These are phyloP conservation scores for Grigorovia transvaalensis DNA, from an alignment of 805 yeast species.

Conservation along the genomic window DNA sequence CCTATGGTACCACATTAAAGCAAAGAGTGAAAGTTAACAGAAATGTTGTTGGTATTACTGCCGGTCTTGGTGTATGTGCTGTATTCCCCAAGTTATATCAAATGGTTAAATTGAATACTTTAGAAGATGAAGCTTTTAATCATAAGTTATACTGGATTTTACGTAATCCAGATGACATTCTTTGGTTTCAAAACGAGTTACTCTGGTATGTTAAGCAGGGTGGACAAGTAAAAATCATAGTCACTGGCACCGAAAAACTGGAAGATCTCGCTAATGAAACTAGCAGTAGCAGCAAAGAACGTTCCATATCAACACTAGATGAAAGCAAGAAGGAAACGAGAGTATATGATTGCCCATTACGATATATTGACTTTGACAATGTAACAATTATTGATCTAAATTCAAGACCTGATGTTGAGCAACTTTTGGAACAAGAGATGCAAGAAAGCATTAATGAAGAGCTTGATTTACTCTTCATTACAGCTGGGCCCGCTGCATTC, in stretches of 20 bases:
- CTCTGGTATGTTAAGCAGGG: conserved; percentile 19
- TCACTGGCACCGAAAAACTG: background rate
- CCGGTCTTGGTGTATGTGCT: conserved; percentile 49
- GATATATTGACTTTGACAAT: background rate
- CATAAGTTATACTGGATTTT: conserved; percentile 55
- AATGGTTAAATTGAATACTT: conserved; percentile 9
- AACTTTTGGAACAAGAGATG: conserved; percentile 31
- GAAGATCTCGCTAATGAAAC: background rate
- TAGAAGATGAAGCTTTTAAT: conserved; percentile 3
- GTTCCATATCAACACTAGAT: background rate
- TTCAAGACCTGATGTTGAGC: conserved; percentile 38
- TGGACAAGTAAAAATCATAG: conserved; percentile 17
- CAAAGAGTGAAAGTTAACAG: conserved; percentile 28
- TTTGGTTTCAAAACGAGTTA: conserved; percentile 41
- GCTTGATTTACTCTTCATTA: conserved; percentile 41
- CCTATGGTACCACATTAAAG: conserved; percentile 42
- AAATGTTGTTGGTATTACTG: conserved; percentile 36
- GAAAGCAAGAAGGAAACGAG: background rate
- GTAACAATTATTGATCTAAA: conserved; percentile 14
- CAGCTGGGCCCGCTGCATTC: conserved; percentile 55
- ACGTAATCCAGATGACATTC: conserved; percentile 40
- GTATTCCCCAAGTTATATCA: conserved; percentile 34
- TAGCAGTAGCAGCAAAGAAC: background rate
- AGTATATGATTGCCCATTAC: background rate
- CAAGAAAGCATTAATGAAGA: conserved; percentile 21